Evolutionary conservation across 1,284 basidiomycete species (phyloP).

Genomic region (Gomphus bonarii): DNA sequence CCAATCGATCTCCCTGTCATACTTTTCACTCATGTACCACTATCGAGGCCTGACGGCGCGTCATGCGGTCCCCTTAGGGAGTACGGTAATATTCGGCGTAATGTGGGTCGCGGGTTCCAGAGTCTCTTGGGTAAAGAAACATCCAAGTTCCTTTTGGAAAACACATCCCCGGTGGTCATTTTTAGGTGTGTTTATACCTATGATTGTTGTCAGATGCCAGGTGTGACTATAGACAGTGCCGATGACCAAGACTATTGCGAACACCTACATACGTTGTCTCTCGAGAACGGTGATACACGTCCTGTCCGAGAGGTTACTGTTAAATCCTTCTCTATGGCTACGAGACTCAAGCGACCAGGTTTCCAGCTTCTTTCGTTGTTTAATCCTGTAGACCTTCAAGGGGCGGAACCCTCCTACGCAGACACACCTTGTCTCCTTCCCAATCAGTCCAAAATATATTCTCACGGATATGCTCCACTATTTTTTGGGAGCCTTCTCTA

Average conservation of each 20-base stretch:
- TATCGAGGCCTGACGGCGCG: conserved; percentile 60
- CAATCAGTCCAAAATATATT: conserved; percentile 54
- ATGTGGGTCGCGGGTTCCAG: conserved; percentile 75
- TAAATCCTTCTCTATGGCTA: conserved; percentile 76
- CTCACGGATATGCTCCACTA: conserved; percentile 45
- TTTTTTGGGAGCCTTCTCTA: conserved; percentile 23
- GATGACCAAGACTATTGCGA: conserved; percentile 90
- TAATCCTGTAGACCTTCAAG: conserved; percentile 26
- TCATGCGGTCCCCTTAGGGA: conserved; percentile 71
- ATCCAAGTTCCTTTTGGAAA: conserved; percentile 60
- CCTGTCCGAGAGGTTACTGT: conserved; percentile 58
- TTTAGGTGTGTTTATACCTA: conserved; percentile 43
- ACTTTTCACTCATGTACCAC: conserved; percentile 75
- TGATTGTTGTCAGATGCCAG: conserved; percentile 1
- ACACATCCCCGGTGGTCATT: conserved; percentile 52
- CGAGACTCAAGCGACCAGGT: conserved; percentile 67
- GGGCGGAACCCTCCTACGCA: conserved; percentile 22
- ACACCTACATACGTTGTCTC: conserved; percentile 39
- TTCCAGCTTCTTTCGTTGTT: conserved; percentile 76
- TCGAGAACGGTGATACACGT: conserved; percentile 8
- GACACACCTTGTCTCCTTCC: conserved; percentile 61
- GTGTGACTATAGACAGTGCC: conserved; percentile 36
- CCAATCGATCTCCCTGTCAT: conserved; percentile 37
- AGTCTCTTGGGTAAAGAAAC: conserved; percentile 72
- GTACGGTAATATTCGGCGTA: conserved; percentile 58